Percentiles rank a stretch among this genome's conserved stretches.
These are phyloP conservation scores for Sugiyamaella paludigena DNA, from an alignment of 1,139 yeast genomes.

Conservation along the genomic window DNA sequence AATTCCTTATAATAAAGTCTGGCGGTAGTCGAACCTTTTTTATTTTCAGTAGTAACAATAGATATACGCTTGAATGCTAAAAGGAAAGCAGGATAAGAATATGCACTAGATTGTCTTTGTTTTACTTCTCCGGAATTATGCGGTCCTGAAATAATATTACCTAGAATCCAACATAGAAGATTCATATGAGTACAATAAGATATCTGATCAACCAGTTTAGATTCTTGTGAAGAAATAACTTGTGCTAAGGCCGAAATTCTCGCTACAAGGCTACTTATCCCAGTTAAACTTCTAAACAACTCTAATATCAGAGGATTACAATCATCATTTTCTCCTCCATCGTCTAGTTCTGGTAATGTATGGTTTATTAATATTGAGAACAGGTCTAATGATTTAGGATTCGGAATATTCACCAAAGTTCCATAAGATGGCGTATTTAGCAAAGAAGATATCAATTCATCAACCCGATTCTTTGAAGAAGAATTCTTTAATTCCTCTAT, in stretches of 20 bases:
- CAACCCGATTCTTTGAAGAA: background rate
- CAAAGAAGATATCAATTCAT: slow-evolving; percentile 1
- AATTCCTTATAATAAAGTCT: slow-evolving; percentile 12
- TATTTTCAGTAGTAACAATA: background rate
- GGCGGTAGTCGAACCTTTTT: no score
- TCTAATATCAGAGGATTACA: slow-evolving; percentile 6
- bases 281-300: slow-evolving; percentile 20
- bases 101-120: no score
- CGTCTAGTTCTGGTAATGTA: slow-evolving; percentile 21
- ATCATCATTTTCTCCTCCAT: slow-evolving; percentile 2
- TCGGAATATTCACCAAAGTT: background rate
- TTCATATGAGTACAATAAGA: slow-evolving; percentile 10
- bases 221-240: slow-evolving; percentile 5
- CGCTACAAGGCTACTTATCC: slow-evolving; percentile 19
- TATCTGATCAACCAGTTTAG: slow-evolving; percentile 4
- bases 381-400: slow-evolving; percentile 15
- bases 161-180: background rate
- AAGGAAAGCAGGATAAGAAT: no score
- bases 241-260: slow-evolving; percentile 14
- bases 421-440: background rate
- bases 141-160: no score
- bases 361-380: slow-evolving; percentile 21
- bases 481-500: slow-evolving; percentile 5
- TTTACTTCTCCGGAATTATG: no score
- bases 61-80: background rate